Base-by-base conservation (phyloP, 805 yeast species). In the Teunomyces aglyptinius region DNA sequence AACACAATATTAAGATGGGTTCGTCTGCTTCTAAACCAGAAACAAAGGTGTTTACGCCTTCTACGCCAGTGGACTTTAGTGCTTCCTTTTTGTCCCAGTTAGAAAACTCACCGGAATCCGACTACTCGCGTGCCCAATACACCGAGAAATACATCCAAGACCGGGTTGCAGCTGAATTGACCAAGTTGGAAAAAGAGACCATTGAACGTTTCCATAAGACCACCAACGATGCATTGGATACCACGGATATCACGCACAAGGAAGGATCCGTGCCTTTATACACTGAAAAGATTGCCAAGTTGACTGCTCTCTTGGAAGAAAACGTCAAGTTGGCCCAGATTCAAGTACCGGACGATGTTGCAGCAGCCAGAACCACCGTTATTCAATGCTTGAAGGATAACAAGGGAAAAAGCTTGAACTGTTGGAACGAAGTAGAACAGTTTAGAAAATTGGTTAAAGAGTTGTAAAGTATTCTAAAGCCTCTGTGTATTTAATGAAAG, bases 381-480 rank as follows among this genome's bases (percentile, higher is more conserved):
- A 67, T 76, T 20, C 58, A 68, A 35, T 89, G 96, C 63, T 73
- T 89, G 59, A 75, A 73, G 54, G 77, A 76, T 41, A 84, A 83
- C 63, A 67, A 75, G 51, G 85, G 82, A 18, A 82, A 75, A 61
- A 83, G 86, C 18, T 76, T 89, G 63, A 83, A 86, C 64, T 89
- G 96, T 63, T 86, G 90, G 85, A 88, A 85, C 34, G 87, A 86
- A 59, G 87, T 87, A 15, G 81, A 84, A 59, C 67, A 74, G 46
- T 88, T 89, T 65, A 86, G 82, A 60, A 75, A 73, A 52, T 63
- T 81, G 51, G 86, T 82, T 13, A 71, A 71, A 53, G 69, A 73
- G 51, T 67, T 78, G 51, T 78, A 38, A 20, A 22, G 6, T 11
- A 38, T 16, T 11, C 22, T 38, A n/a, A 20, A 13, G 24, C 16